Evolutionary conservation across 352 stramenopile genomes (phyloP).

Genomic region (Pythium aristosporum): DNA sequence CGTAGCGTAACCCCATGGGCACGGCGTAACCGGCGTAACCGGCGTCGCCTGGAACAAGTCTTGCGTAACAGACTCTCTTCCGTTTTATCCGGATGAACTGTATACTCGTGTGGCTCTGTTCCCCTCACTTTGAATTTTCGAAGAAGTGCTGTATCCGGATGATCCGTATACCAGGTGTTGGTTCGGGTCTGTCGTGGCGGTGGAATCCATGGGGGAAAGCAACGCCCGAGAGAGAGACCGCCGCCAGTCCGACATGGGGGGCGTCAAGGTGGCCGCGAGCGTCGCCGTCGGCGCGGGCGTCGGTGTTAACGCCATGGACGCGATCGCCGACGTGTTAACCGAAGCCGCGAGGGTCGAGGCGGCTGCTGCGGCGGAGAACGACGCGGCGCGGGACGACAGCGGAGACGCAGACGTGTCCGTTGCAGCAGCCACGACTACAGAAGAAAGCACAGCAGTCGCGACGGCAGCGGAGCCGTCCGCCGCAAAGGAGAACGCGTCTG

Average conservation of each 20-base stretch:
- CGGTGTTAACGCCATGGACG: neutral
- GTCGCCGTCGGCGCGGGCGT: constrained; percentile 4
- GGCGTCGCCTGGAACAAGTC: neutral
- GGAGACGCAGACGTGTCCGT: neutral
- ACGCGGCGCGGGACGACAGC: neutral
- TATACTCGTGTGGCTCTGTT: constrained; percentile 4
- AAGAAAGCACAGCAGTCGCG: neutral
- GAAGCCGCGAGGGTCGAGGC: too few relatives aligned
- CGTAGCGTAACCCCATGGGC: constrained; percentile 12
- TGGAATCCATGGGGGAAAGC: constrained; percentile 19
- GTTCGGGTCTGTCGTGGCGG: constrained; percentile 3
- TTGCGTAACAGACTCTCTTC: neutral
- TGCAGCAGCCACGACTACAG: neutral
- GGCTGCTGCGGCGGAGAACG: neutral
- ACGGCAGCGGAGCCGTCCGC: neutral
- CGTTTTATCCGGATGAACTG: constrained; percentile 16
- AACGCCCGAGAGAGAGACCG: constrained; percentile 1
- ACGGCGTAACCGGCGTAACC: constrained; percentile 1
- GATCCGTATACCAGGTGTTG: constrained; percentile 12
- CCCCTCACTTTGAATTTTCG: constrained; percentile 10
- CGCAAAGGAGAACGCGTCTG: neutral
- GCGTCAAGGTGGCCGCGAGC: constrained; percentile 20
- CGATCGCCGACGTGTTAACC: neutral
- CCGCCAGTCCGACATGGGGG: constrained; percentile 9
- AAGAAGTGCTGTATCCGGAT: constrained; percentile 14